A percentile compares a stretch with the other conserved stretches of the same genome.
phyloP scores from a whole-genome alignment of 495 filamentous ascomycete genomes.

The Trypethelium eluteriae region DNA sequence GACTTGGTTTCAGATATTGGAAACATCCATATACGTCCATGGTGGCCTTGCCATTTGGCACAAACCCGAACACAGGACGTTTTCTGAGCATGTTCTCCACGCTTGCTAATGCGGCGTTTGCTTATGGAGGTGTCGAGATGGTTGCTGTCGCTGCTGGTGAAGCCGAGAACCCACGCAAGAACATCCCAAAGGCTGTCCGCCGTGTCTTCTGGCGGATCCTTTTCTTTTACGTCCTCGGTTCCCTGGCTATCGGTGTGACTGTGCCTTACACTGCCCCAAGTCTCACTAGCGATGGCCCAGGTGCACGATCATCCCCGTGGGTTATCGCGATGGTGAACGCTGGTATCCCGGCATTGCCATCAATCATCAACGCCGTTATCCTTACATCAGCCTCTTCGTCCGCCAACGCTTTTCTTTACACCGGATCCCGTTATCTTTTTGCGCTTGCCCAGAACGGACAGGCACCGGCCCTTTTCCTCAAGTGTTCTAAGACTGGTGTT shows the following conservation, averaged over 20 bases:
- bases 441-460: constrained; percentile 58
- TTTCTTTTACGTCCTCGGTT: constrained; percentile 64
- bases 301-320: constrained; percentile 61
- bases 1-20: constrained; percentile 69
- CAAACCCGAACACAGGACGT: constrained; percentile 22
- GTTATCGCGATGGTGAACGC: constrained; percentile 57
- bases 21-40: constrained; percentile 50
- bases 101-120: constrained; percentile 36
- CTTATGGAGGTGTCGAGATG: constrained; percentile 56
- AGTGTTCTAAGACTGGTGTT: constrained; percentile 50
- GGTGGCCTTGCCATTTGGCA: not conserved
- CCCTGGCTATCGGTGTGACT: constrained; percentile 52
- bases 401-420: constrained; percentile 75
- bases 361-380: constrained; percentile 70
- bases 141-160: constrained; percentile 73
- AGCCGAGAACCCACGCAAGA: constrained; percentile 65
- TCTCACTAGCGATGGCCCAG: constrained; percentile 41
- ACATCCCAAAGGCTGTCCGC: constrained; percentile 68
- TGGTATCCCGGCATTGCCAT: constrained; percentile 56
- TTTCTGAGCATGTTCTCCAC: constrained; percentile 35
- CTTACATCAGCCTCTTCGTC: constrained; percentile 60
- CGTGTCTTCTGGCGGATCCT: constrained; percentile 81
- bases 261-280: constrained; percentile 35
- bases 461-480: constrained; percentile 52
- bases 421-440: constrained; percentile 69